Evolutionary conservation across 768 basidiomycete species (phyloP), one percentile per base, ranked within the genome.

Genomic region (Tubosaeta brunneosetosa): DNA sequence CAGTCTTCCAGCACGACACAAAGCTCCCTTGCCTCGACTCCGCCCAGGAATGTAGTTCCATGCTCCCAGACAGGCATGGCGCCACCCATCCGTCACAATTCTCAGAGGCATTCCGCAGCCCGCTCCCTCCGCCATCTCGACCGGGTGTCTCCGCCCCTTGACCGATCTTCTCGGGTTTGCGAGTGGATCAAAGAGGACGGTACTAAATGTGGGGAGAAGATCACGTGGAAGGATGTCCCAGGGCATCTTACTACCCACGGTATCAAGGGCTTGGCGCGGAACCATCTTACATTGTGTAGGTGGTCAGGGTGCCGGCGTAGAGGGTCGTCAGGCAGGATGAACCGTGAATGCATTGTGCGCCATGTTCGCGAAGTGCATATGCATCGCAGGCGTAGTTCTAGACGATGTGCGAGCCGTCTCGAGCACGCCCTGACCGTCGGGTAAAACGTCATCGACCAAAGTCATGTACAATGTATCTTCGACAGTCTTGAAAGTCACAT

Each of bases 161-260:
- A 25, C 19, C 33, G 13, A 47, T 27, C 34, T 7, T 26, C 33
- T 8, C 32, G 13, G 32, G 17, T 17, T 0, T 58, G 53, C 17
- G 13, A 26, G 5, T 54, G 54, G 54, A 16, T 43, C 0, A 5
- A 17, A 8, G 31, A 44, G 0, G 34, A 50, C 6, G 51, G 45
- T 5, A 33, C 40, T 3, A 26, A 34, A 14, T 51, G 50, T 25
- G 46, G 37, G 8, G 42, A 0, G 2, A 6, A 4, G 6, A 50
- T 57, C 27, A 47, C 47, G 2, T 27, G 19, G 26, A 3, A 6
- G 13, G 3, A 14, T 19, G 34, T 54, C 3, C 42, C 53, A 27
- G 33, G 25, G 5, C 56, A 57, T 33, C 50, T 57, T 16, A 38
- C 25, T 6, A 25, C 3, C 3, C 56, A 57, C 14, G 52, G 47